Base-by-base conservation (phyloP, 768 basidiomycete species). In the Macrolepiota fuliginosa region DNA sequence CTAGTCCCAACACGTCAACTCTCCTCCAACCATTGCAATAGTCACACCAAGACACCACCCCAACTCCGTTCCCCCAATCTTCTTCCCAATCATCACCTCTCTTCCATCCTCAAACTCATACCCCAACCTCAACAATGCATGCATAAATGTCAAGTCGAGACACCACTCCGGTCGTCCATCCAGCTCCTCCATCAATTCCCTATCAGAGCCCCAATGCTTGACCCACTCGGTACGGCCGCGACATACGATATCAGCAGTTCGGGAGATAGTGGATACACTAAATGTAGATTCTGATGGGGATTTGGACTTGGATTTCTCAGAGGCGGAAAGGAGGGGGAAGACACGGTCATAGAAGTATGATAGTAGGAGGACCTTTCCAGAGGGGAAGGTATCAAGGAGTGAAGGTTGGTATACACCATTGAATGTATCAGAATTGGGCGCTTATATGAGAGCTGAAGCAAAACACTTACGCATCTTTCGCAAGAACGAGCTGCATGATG, bases 281-380 rank as follows among this genome's bases (percentile, higher is more conserved):
- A 88, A 57, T 1, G 68, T 60, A 9, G 64, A 42, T 9, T 65
- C 29, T 6, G 71, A 56, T 0, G 65, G 35, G 24, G 65, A 57
- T 50, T 54, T 54, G 10, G 72, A 58, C 1, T 64, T 32, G 32
- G 65, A 56, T 46, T 54, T 61, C 17, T 45, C 62, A 47, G 63
- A 39, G 1, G 62, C 58, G 15, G 70, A 75, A 53, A 94, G 76
- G 62, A 99, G 84, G 0, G 95, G 96, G 27, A 81, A 75, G 61
- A 96, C 81, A 39, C 97, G 91, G 79, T 98, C 97, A 77, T 94
- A 97, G 77, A 98, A 99, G 81, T 98, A 99, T 24, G 95, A 97
- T 1, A 99, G 82, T n/a, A 96, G 85, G 27, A 96, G 84, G 64
- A 96, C 82, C 69, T 88, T 88, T 62, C 96, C 96, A 10, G 80